A percentile compares a stretch with the other conserved stretches of the same genome.
phyloP scores from a whole-genome alignment of 805 yeast genomes.

The Ogataea methylovora region DNA sequence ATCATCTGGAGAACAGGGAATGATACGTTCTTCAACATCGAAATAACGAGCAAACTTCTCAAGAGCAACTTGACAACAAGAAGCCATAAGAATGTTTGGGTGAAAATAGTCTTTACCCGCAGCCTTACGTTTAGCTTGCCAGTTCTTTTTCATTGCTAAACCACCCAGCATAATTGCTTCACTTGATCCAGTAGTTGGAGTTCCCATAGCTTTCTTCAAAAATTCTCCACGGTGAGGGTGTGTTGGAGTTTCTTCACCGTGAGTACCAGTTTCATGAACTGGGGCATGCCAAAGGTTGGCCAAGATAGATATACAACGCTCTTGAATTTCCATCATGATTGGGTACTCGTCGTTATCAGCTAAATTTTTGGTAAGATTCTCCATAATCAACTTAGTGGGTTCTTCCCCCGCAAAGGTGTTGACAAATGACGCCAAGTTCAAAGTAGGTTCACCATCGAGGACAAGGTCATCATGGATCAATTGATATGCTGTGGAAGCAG shows the following conservation, averaged over 20 bases:
- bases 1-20: slow-evolving; percentile 57
- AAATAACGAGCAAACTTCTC: slow-evolving; percentile 93
- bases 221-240: slow-evolving; percentile 5
- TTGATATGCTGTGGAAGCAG: slow-evolving; percentile 46
- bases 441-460: slow-evolving; percentile 76
- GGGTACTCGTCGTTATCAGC: slow-evolving; percentile 96
- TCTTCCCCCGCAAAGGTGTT: slow-evolving; percentile 59
- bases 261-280: slow-evolving; percentile 10
- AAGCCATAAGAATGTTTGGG: slow-evolving; percentile 88
- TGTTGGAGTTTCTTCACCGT: slow-evolving; percentile 9
- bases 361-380: slow-evolving; percentile 77
- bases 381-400: slow-evolving; percentile 47
- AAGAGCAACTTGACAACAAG: slow-evolving; percentile 89
- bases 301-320: slow-evolving; percentile 75
- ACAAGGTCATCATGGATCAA: slow-evolving; percentile 66
- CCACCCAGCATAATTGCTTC: slow-evolving; percentile 95
- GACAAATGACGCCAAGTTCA: slow-evolving; percentile 86
- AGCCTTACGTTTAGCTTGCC: slow-evolving; percentile 64
- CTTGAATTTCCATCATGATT: slow-evolving; percentile 67
- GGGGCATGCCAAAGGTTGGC: slow-evolving; percentile 80
- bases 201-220: slow-evolving; percentile 53
- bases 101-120: slow-evolving; percentile 51
- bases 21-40: slow-evolving; percentile 78
- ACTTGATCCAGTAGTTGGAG: slow-evolving; percentile 90
- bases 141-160: slow-evolving; percentile 79